phyloP scores from a whole-genome alignment of 768 basidiomycete species.

The Lactarius sp. region DNA sequence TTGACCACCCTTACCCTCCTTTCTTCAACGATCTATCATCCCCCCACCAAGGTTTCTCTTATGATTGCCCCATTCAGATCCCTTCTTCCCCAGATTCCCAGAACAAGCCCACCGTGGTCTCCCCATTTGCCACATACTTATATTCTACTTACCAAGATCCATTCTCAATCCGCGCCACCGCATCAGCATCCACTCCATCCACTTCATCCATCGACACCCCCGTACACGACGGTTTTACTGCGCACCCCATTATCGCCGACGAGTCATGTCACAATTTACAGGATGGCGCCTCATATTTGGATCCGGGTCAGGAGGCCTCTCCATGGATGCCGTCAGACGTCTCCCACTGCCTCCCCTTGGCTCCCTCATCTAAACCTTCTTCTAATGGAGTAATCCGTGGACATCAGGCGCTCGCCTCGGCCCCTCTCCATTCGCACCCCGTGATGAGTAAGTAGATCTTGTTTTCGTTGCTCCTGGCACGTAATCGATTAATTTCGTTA shows the following conservation, averaged over 20 bases:
- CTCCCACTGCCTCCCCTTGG: not conserved
- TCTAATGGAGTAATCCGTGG: slow-evolving; percentile 12
- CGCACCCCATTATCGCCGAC: slow-evolving; percentile 7
- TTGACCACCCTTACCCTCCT: not conserved
- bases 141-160: not conserved
- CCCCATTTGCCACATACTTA: not conserved
- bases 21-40: not conserved
- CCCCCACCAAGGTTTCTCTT: not conserved
- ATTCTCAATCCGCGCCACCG: not conserved
- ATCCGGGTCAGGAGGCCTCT: slow-evolving; percentile 2
- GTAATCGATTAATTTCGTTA: slow-evolving; percentile 5
- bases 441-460: slow-evolving; percentile 8
- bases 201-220: slow-evolving; percentile 12
- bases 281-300: not conserved
- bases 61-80: slow-evolving; percentile 1
- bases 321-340: slow-evolving; percentile 7
- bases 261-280: not conserved
- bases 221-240: slow-evolving; percentile 1
- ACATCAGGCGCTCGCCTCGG: slow-evolving; percentile 3
- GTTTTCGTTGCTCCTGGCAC: not conserved
- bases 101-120: not conserved
- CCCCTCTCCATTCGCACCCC: slow-evolving; percentile 2
- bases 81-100: not conserved
- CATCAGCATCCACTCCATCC: not conserved
- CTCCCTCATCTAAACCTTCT: slow-evolving; percentile 8